phyloP scores from a whole-genome alignment of 805 yeast genomes.

The Phaffomyces antillensis region DNA sequence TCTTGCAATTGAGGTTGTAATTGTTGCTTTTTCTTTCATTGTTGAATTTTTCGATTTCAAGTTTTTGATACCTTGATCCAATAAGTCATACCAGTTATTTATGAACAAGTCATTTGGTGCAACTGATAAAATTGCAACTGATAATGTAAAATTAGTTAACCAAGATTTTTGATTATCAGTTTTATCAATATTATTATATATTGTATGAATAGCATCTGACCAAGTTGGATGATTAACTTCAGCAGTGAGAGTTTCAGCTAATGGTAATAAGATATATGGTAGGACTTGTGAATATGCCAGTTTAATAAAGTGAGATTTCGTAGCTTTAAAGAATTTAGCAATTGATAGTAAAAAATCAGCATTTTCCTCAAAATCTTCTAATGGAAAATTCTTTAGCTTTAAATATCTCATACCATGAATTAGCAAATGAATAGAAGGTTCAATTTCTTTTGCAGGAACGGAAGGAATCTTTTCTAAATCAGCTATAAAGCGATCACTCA shows the following conservation, averaged over 20 bases:
- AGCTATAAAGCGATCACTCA: conserved; percentile 88
- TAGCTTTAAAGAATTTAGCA: conserved; percentile 68
- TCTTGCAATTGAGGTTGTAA: conserved; percentile 61
- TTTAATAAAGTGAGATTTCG: conserved; percentile 58
- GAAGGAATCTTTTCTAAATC: conserved; percentile 80
- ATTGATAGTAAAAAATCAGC: conserved; percentile 85
- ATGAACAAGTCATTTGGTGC: conserved; percentile 73
- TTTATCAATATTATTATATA: conserved; percentile 44
- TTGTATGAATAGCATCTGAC: conserved; percentile 69
- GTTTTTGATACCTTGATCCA: conserved; percentile 55
- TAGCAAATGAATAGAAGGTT: conserved; percentile 60
- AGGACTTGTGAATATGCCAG: conserved; percentile 83
- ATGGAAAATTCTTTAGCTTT: conserved; percentile 71
- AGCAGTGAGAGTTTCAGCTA: conserved; percentile 83
- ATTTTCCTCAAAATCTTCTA: conserved; percentile 86
- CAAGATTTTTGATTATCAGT: conserved; percentile 49
- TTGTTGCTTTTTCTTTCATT: conserved; percentile 40
- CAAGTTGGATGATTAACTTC: conserved; percentile 95
- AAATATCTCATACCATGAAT: conserved; percentile 91
- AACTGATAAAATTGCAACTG: conserved; percentile 71
- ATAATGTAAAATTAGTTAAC: conserved; percentile 59
- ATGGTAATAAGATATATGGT: conserved; percentile 64
- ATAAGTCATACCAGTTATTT: conserved; percentile 59
- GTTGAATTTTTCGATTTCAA: conserved; percentile 53
- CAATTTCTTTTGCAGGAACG: conserved; percentile 39